Evolutionary conservation across 2,329 filamentous ascomycete species (phyloP), one percentile per base, ranked within the genome.

Genomic region (Alternaria infectoria): DNA sequence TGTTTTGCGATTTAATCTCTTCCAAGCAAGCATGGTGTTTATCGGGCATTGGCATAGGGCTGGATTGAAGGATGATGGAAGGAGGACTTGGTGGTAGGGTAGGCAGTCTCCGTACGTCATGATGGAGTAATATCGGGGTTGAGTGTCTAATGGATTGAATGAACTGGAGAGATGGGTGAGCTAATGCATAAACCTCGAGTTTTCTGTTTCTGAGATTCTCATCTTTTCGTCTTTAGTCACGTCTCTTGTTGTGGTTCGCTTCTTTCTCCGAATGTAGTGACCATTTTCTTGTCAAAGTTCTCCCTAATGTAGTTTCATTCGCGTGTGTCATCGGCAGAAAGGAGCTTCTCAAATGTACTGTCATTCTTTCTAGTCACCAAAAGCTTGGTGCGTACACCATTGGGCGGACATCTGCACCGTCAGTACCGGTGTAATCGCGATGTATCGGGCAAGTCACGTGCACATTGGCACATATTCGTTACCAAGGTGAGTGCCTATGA

Each of bases 21-120:
- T 51, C 28, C 44, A 21, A 44, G 52, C 50, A 59, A 67, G 62
- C 65, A 67, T 62, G 65, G 65, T 62, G 65, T 67, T 67, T 44
- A 56, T 49, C 40, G 57, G 61, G 46, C 54, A 60, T 54, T 54
- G 26, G 52, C 25, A 59, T 52, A 52, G 26, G 21, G 12, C 17
- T 60, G 23, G 46, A 12, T 52, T 36, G 57, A 43, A 43, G 23
- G 25, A 28, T 36, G 57, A 43, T 54, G 52, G 25, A 28, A 9
- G 47, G 26, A 40, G 54, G 23, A 25, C 28, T 52, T 25, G 49
- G 49, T 51, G 30, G 30, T 25, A 52, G 19, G 49, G 49, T 52
- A 13, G 23, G 57, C 28, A 54, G 54, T 61, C 21, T 54, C 28
- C 40, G 36, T 12, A 50, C 9, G 36, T 36, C 23, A 59, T 52